These are phyloP conservation scores for Parascedosporium putredinis DNA, from an alignment of 2,329 filamentous ascomycete genomes.

Conservation along the genomic window DNA sequence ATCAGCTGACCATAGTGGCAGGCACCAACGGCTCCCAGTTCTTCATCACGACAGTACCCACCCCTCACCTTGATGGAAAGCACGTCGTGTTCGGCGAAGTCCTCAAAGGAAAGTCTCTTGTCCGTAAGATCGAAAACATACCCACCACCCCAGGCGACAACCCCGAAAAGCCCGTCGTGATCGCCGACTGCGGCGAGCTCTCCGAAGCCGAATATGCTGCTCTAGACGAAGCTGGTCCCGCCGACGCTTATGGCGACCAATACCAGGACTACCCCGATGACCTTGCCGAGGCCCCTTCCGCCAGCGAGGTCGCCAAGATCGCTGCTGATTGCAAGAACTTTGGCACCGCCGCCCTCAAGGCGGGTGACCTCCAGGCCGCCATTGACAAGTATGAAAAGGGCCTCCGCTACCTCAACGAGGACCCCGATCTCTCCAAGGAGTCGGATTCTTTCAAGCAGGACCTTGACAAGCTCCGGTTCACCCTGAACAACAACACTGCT, in stretches of 20 bases:
- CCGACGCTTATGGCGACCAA: slow-evolving; percentile 75
- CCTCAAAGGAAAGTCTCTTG: slow-evolving; percentile 79
- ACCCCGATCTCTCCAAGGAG: slow-evolving; percentile 64
- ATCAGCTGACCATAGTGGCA: slow-evolving; percentile 21
- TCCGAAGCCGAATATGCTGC: slow-evolving; percentile 52
- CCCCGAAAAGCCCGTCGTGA: slow-evolving; percentile 60
- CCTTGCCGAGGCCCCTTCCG: slow-evolving; percentile 44
- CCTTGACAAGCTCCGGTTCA: slow-evolving; percentile 67
- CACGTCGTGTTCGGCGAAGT: slow-evolving; percentile 97
- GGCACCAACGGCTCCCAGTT: slow-evolving; percentile 96
- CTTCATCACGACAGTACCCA: slow-evolving; percentile 94
- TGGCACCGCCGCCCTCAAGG: slow-evolving; percentile 89
- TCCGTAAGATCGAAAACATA: slow-evolving; percentile 83
- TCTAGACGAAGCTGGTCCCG: slow-evolving; percentile 46
- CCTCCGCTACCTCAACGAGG: slow-evolving; percentile 78
- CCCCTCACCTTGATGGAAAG: slow-evolving; percentile 89
- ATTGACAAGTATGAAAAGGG: slow-evolving; percentile 93
- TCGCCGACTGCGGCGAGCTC: slow-evolving; percentile 80
- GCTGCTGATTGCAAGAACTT: slow-evolving; percentile 79
- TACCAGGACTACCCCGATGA: slow-evolving; percentile 98
- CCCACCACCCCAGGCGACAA: slow-evolving; percentile 67
- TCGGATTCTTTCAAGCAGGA: slow-evolving; percentile 55
- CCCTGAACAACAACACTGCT: slow-evolving; percentile 79
- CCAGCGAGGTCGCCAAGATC: slow-evolving; percentile 61
- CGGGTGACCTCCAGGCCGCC: slow-evolving; percentile 55